Percentiles rank a stretch among this genome's conserved stretches.
Conservation (phyloP, 1,284 basidiomycete species). For the Porogramme epimiltina region DNA sequence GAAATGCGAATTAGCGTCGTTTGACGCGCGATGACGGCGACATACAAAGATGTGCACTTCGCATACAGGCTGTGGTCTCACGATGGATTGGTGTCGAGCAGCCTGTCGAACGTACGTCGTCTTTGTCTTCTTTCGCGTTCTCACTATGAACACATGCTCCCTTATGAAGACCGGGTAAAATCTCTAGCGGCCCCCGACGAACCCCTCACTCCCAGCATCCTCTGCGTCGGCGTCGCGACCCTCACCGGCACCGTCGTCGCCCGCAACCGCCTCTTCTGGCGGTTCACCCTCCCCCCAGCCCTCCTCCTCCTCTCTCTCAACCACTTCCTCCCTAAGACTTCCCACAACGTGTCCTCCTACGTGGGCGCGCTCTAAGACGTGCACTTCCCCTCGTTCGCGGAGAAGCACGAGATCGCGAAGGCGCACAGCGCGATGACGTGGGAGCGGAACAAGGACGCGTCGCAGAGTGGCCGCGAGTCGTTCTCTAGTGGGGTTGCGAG, state of each 20-base stretch:
- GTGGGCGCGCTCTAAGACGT: conserved; percentile 68
- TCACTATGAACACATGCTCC: no score
- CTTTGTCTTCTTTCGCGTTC: no score
- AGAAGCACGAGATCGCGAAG: no score
- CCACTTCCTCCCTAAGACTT: no score
- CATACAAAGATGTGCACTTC: no score
- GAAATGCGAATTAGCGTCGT: no score
- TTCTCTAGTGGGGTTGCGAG: conserved; percentile 49
- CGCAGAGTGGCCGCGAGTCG: conserved; percentile 31
- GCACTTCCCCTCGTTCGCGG: conserved; percentile 65
- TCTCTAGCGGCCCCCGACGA: conserved; percentile 81
- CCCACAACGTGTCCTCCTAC: conserved; percentile 71
- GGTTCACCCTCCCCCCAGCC: conserved; percentile 74
- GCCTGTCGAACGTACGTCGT: no score
- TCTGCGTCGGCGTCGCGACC: conserved; percentile 87
- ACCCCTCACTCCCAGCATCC: conserved; percentile 81
- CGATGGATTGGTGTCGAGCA: conserved; percentile 84
- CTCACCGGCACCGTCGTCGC: conserved; percentile 86
- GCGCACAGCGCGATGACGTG: conserved; percentile 59
- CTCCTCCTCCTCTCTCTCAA: conserved; percentile 66
- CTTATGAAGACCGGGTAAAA: no score
- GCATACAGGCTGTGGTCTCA: no score
- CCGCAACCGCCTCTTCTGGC: no score
- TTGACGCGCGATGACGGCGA: no score
- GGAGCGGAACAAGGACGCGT: conserved; percentile 33